Evolutionary conservation across 2,329 filamentous ascomycete species (phyloP).

Genomic region (Ceratocystis huliohia): DNA sequence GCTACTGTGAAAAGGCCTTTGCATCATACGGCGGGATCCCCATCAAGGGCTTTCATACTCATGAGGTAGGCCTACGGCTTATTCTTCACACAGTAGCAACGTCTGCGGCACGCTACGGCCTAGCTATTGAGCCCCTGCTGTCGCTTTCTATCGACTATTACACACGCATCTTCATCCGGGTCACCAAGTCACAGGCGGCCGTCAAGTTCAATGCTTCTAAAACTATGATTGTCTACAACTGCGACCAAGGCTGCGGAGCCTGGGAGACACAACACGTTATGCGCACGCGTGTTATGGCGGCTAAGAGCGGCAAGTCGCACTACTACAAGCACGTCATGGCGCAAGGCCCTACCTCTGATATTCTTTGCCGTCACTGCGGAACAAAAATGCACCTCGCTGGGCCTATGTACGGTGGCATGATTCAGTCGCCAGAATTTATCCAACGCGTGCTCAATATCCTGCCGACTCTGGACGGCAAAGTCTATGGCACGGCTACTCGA

Average conservation of each 20-base stretch:
- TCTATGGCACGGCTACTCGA: slow-evolving; percentile 67
- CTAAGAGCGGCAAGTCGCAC: slow-evolving; percentile 55
- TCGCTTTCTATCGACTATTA: slow-evolving; percentile 97
- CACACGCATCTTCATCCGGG: slow-evolving; percentile 71
- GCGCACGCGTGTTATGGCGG: slow-evolving; percentile 50
- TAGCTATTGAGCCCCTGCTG: slow-evolving; percentile 79
- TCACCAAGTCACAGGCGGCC: slow-evolving; percentile 65
- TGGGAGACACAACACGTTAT: slow-evolving; percentile 75
- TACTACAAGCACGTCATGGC: slow-evolving; percentile 71
- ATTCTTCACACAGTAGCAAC: slow-evolving; percentile 72
- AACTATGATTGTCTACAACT: slow-evolving; percentile 86
- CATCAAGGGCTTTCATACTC: slow-evolving; percentile 69
- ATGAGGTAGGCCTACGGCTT: slow-evolving; percentile 78
- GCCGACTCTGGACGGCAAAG: slow-evolving; percentile 49
- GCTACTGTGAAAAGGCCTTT: slow-evolving; percentile 88
- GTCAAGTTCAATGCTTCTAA: slow-evolving; percentile 87
- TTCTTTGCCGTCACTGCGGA: slow-evolving; percentile 69
- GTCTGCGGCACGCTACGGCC: slow-evolving; percentile 70
- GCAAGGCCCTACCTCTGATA: slow-evolving; percentile 53
- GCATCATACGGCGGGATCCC: slow-evolving; percentile 87
- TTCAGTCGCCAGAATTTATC: slow-evolving; percentile 78
- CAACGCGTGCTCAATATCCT: slow-evolving; percentile 63
- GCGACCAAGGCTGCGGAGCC: slow-evolving; percentile 79
- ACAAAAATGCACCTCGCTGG: slow-evolving; percentile 77
- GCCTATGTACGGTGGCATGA: slow-evolving; percentile 85